phyloP scores from a whole-genome alignment of 495 filamentous ascomycete species.

The Cercophora scortea region DNA sequence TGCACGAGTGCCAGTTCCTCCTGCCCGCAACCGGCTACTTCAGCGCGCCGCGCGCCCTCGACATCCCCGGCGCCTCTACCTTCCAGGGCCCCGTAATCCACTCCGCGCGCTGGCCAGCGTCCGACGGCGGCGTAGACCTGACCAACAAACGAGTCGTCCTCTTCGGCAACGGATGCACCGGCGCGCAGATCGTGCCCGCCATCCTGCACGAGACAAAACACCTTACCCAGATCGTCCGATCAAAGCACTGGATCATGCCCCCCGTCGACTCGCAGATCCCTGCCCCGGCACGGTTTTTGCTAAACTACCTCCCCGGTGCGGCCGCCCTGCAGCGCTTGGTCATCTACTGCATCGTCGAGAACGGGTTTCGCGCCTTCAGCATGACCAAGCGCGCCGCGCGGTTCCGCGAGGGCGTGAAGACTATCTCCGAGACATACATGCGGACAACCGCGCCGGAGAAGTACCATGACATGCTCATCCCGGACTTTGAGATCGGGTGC shows the following conservation, averaged over 20 bases:
- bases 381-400: constrained; percentile 4
- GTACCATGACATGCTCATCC: constrained; percentile 35
- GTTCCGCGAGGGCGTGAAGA: constrained; percentile 6
- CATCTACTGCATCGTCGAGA: constrained; percentile 7
- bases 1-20: constrained; percentile 30
- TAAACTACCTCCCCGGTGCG: constrained; percentile 21
- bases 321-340: constrained; percentile 14
- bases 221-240: constrained; percentile 29
- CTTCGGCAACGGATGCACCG: constrained; percentile 54
- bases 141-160: constrained; percentile 48
- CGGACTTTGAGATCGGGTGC: constrained; percentile 35
- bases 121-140: constrained; percentile 34
- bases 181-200: constrained; percentile 35
- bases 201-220: constrained; percentile 16
- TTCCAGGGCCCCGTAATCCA: constrained; percentile 53
- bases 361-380: constrained; percentile 18
- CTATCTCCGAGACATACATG: constrained; percentile 22
- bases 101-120: constrained; percentile 45
- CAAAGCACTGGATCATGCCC: constrained; percentile 30
- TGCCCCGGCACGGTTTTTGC: constrained; percentile 1
- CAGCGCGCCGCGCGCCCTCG: constrained; percentile 23
- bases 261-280: constrained; percentile 16
- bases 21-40: constrained; percentile 46
- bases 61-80: constrained; percentile 44
- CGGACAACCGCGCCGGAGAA: constrained; percentile 27